Base-by-base conservation (phyloP, 2,329 filamentous ascomycete genomes). In the Aciculosporium take region DNA sequence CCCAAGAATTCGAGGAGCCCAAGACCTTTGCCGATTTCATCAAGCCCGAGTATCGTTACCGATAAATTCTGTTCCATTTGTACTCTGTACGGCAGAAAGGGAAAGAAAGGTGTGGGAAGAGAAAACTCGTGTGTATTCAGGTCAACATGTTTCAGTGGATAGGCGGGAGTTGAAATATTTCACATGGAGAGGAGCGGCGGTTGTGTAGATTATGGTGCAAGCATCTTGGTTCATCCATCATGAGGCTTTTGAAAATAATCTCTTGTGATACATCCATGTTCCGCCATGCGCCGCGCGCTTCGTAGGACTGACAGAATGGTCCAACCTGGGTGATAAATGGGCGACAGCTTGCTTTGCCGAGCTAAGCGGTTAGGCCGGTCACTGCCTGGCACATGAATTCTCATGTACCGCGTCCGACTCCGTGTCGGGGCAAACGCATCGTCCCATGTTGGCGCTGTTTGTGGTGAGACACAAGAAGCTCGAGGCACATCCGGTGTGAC, bases 11-110 rank as follows among this genome's bases (percentile, higher is more conserved):
- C 61, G 76, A 81, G 65, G 86, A 94, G 69, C 85, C 87, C 62
- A 94, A 95, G 81, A 94, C 85, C 55, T 89, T 96, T 62, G 86
- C 86, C 66, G 84, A 98, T 73, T 96, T 76, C 67, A 79, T 98
- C 68, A 87, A 84, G 76, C 86, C 88, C 47, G 79, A 95, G 62
- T 98, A 96, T 76, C 79, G 79, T 72, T 94, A 89, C 65, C 61
- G 52, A 59, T 65, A 61, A 58, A 59, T 50, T n/a, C 49, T 33
- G 37, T 39, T 24, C 29, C 29, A 41, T 32, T 40, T 41, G 37
- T 43, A 39, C 30, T 37, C 18, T 32, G 25, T 37, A 47, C 32
- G 40, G 28, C 24, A 36, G 44, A n/a, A n/a, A 43, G 46, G 28
- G 40, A 42, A 15, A 29, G 40, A 42, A 3, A 17, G 18, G 34